Evolutionary conservation across 2,329 filamentous ascomycete genomes (phyloP), one percentile per base, ranked within the genome.

Genomic region (Trichoderma arundinaceum): DNA sequence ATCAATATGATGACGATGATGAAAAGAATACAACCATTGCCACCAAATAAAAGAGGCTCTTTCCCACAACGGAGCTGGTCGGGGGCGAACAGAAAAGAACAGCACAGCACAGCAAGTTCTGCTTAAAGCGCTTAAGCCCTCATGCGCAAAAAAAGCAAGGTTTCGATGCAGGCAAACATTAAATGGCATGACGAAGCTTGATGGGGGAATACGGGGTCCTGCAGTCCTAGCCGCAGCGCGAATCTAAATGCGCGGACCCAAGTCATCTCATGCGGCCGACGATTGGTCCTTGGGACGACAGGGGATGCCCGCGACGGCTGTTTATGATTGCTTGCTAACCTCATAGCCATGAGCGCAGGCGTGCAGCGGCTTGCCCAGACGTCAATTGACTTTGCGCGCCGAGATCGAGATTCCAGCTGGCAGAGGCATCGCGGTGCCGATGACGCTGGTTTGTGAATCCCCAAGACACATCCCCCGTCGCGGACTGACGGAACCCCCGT

Each of bases 321-420:
- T 28, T 4, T 4, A 28, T 28, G 22, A 28, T 28, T 28, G 22
- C 22, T 28, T 28, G 22, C 33, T 48, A 28, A 19, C 48, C 38
- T 62, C 58, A 35, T 53, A 52, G 48, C 38, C 38, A 4, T 53
- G 59, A 38, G 49, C 48, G 35, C 59, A 35, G 59, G 22, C 22
- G 22, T 28, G 22, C 22, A 28, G 22, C 22, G 22, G 22, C 13
- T 7, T 41, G 58, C 46, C 46, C 19, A 32, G 49, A 38, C 39
- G 49, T 56, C 48, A 63, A 66, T 66, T 66, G 64, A 63, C 64
- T 43, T 63, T 63, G 59, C 49, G 28, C 59, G 22, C 49, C 59
- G 17, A 63, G 57, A 66, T 66, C 64, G 64, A 63, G 64, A 66
- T 66, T 56, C 44, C 46, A 53, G 62, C 62, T 35, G 28, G 46